A percentile compares a stretch with the other conserved stretches of the same genome.
Evolutionary conservation across 371 early-diverging fungal genomes (phyloP).

Genomic region (Mortierella sp.): DNA sequence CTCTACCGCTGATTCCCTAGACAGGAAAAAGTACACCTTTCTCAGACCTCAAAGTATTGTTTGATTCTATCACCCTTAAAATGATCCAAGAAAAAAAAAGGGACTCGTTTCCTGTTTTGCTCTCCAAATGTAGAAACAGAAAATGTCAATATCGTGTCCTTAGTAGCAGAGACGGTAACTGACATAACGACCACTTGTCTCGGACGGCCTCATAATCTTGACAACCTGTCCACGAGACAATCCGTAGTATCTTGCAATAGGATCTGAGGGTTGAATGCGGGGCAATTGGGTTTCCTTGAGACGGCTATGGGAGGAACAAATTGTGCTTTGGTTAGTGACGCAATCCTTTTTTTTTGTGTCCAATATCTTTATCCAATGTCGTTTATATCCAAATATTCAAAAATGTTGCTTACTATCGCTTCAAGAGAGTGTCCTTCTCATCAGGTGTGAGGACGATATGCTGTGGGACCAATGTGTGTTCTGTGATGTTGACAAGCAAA

Average conservation of each 20-base stretch:
- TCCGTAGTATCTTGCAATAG: conserved; percentile 98
- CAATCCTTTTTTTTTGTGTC: neutral
- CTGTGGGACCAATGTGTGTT: conserved; percentile 97
- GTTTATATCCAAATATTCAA: neutral
- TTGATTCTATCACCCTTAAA: too few relatives aligned
- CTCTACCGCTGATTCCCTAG: too few relatives aligned
- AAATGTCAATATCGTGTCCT: conserved; percentile 11
- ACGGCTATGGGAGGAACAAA: conserved; percentile 66
- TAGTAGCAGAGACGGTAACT: conserved; percentile 93
- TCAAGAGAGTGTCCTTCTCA: conserved; percentile 93
- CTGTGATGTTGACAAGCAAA: conserved; percentile 98
- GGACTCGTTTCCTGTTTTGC: neutral
- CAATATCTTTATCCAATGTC: neutral
- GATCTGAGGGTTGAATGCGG: conserved; percentile 93
- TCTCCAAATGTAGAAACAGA: neutral
- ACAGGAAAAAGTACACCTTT: too few relatives aligned
- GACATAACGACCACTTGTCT: conserved; percentile 98
- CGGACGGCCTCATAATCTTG: conserved; percentile 95
- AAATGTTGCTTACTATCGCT: conserved; percentile 83
- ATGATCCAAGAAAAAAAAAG: too few relatives aligned
- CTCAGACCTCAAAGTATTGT: too few relatives aligned
- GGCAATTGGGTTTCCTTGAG: conserved; percentile 97
- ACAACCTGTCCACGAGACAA: conserved; percentile 95
- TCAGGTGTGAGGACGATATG: conserved; percentile 93
- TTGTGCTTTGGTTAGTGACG: neutral